Evolutionary conservation across 306 rosid species (phyloP).

Genomic region (Fagus sylvatica): DNA sequence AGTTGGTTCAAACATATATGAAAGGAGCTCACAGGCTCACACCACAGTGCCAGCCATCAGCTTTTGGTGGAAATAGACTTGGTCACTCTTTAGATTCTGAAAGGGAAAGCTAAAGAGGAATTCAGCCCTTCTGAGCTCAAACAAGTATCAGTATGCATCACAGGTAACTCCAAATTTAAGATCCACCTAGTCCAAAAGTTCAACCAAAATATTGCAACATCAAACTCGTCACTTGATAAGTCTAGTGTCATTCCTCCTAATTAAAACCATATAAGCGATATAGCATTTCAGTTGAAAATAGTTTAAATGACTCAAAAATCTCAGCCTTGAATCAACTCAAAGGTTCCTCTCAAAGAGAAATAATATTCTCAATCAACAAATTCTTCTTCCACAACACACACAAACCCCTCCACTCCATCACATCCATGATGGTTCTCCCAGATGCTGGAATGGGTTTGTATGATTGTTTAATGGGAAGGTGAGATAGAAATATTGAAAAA

Average conservation of each 20-base stretch:
- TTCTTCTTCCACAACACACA: neutral
- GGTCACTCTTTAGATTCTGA: neutral
- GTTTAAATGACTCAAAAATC: too few relatives aligned
- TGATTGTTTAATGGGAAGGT: neutral
- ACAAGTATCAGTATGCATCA: too few relatives aligned
- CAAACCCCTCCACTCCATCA: neutral
- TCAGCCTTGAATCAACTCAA: too few relatives aligned
- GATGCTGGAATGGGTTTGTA: neutral
- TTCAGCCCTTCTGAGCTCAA: neutral
- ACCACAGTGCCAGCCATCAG: neutral
- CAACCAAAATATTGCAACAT: neutral
- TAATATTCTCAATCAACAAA: neutral
- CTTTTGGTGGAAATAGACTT: neutral
- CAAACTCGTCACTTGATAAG: neutral
- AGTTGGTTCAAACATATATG: neutral
- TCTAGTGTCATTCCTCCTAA: neutral
- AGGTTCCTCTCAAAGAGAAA: too few relatives aligned
- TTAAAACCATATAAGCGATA: neutral
- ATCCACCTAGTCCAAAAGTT: neutral
- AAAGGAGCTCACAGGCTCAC: too few relatives aligned
- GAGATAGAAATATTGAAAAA: neutral
- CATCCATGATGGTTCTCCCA: too few relatives aligned
- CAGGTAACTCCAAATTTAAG: too few relatives aligned
- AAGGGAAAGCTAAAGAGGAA: neutral
- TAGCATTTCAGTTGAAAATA: too few relatives aligned